A percentile compares a stretch with the other conserved stretches of the same genome.
phyloP scores from a whole-genome alignment of 177 flowering plant genomes.

The Tripterygium wilfordii region DNA sequence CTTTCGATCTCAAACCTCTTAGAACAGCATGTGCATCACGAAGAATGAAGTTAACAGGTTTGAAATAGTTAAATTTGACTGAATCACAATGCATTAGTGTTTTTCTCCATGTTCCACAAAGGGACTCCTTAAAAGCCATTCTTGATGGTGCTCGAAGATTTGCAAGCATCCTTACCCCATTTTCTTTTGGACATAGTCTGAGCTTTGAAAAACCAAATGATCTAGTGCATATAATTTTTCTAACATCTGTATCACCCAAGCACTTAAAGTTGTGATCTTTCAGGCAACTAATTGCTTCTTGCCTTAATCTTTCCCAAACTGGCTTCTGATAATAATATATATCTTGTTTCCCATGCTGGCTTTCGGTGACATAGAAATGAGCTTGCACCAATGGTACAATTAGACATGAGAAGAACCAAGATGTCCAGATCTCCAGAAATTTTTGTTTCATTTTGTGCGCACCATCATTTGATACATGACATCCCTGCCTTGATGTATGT shows the following conservation, averaged over 20 bases:
- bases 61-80: constrained; percentile 23
- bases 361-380: constrained; percentile 87
- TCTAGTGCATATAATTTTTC: constrained; percentile 33
- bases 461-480: constrained; percentile 10
- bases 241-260: constrained; percentile 33
- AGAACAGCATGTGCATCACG: constrained; percentile 60
- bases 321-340: constrained; percentile 62
- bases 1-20: constrained; percentile 43
- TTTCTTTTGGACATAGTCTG: constrained; percentile 67
- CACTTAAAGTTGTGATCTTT: constrained; percentile 29
- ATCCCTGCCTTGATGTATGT: not conserved
- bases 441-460: constrained; percentile 22
- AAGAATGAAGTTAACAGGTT: constrained; percentile 58
- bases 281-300: constrained; percentile 26
- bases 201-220: constrained; percentile 76
- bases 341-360: constrained; percentile 59
- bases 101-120: constrained; percentile 8
- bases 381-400: constrained; percentile 63
- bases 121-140: constrained; percentile 12
- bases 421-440: constrained; percentile 57
- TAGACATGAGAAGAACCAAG: constrained; percentile 68
- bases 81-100: not conserved
- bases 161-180: constrained; percentile 64
- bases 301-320: constrained; percentile 53
- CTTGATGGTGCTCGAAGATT: constrained; percentile 64